A percentile compares a stretch with the other conserved stretches of the same genome.
phyloP scores from a whole-genome alignment of 2,329 filamentous ascomycete species.

The Simplicillium sp. region DNA sequence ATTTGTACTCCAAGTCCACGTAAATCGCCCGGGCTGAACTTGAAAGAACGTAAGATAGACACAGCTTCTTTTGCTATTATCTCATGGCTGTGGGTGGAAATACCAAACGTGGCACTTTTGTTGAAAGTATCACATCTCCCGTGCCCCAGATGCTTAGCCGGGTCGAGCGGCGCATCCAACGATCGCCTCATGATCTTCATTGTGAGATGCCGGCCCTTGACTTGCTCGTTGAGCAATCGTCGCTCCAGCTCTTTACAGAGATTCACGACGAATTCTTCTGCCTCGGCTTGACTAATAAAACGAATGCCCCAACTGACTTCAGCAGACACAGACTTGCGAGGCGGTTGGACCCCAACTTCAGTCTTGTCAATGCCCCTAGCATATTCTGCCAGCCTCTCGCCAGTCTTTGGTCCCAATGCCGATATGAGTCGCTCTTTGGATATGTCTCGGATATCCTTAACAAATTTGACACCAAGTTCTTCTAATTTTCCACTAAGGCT shows the following conservation, averaged over 20 bases:
- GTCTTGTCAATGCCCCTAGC: constrained; percentile 76
- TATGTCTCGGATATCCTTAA: constrained; percentile 72
- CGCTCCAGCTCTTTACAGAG: constrained; percentile 78
- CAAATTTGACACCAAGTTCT: constrained; percentile 71
- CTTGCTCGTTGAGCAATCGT: constrained; percentile 69
- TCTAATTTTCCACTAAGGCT: constrained; percentile 83
- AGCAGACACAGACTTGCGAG: constrained; percentile 89
- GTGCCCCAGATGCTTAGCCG: constrained; percentile 87
- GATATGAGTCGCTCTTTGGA: constrained; percentile 67
- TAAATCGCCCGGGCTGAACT: constrained; percentile 84
- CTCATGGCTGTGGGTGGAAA: constrained; percentile 69
- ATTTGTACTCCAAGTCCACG: constrained; percentile 87
- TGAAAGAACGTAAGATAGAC: constrained; percentile 72
- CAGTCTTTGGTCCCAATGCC: constrained; percentile 81
- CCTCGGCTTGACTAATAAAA: constrained; percentile 85
- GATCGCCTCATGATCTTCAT: constrained; percentile 92
- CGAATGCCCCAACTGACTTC: constrained; percentile 98
- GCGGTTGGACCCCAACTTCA: constrained; percentile 76
- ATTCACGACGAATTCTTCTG: constrained; percentile 81
- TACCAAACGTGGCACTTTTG: constrained; percentile 73
- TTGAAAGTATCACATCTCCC: constrained; percentile 93
- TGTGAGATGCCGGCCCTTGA: constrained; percentile 80
- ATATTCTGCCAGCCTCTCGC: constrained; percentile 84
- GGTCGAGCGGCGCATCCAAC: constrained; percentile 78
- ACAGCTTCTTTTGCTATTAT: constrained; percentile 72